Conservation (phyloP, 495 filamentous ascomycete genomes). For the Podospora appendiculata region DNA sequence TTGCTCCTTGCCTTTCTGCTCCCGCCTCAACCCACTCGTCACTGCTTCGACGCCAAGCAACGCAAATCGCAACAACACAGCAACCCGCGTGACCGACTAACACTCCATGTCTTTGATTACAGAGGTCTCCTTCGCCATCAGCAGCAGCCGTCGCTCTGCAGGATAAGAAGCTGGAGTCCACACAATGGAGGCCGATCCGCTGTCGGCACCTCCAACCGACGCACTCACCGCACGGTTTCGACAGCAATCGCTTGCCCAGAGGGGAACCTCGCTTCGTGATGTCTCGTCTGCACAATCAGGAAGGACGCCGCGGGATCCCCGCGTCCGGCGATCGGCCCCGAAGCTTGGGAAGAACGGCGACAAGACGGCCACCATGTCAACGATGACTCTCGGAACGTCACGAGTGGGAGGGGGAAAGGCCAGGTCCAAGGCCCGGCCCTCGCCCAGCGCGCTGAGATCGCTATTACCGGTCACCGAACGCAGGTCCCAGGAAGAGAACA, state of each 20-base stretch:
- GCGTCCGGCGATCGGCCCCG: constrained; percentile 5
- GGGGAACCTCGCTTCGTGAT: constrained; percentile 7
- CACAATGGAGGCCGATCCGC: constrained; percentile 19
- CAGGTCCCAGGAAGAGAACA: constrained; percentile 30
- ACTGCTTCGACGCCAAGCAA: background rate
- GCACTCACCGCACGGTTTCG: constrained; percentile 11
- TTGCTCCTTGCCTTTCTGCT: background rate
- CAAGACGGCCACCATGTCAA: background rate
- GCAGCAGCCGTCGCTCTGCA: constrained; percentile 16
- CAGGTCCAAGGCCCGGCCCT: constrained; percentile 20
- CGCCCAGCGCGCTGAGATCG: constrained; percentile 22
- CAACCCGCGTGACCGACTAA: constrained; percentile 5
- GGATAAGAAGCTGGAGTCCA: constrained; percentile 8
- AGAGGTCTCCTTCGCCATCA: constrained; percentile 13
- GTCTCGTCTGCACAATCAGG: background rate
- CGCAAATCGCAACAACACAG: background rate
- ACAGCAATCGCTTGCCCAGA: constrained; percentile 13
- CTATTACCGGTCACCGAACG: constrained; percentile 37
- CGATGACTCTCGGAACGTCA: constrained; percentile 1
- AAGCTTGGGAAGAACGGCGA: constrained; percentile 15
- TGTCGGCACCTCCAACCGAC: constrained; percentile 14
- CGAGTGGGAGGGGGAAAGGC: constrained; percentile 7
- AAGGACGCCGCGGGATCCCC: constrained; percentile 9
- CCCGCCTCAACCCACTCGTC: background rate
- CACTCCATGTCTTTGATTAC: constrained; percentile 19